These are phyloP conservation scores for Ophiocordyceps australis DNA, from an alignment of 2,329 filamentous ascomycete species.

Conservation along the genomic window DNA sequence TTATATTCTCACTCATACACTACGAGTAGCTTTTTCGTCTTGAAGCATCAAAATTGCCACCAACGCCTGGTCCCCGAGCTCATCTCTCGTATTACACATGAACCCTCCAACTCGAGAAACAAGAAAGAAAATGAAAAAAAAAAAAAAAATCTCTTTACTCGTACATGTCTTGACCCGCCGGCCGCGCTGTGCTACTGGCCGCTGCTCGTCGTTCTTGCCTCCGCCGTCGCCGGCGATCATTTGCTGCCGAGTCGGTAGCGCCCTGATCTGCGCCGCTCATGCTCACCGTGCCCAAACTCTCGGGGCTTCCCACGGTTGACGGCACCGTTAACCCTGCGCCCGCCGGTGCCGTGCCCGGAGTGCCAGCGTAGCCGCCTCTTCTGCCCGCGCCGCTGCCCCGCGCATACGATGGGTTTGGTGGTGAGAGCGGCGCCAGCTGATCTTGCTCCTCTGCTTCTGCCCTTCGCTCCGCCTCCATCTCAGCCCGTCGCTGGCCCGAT, in stretches of 20 bases:
- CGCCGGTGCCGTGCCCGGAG: slow-evolving; percentile 20
- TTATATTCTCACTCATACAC: no score
- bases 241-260: slow-evolving; percentile 15
- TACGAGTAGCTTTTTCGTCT: no score
- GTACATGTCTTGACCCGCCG: slow-evolving; percentile 17
- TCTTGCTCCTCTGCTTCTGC: slow-evolving; percentile 21
- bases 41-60: no score
- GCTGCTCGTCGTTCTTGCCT: slow-evolving; percentile 32
- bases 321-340: no score
- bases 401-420: slow-evolving; percentile 38
- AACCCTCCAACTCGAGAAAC: no score
- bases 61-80: no score
- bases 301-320: slow-evolving; percentile 26
- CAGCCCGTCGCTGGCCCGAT: slow-evolving; percentile 21
- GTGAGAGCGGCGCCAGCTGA: slow-evolving; percentile 26
- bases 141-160: slow-evolving; percentile 9
- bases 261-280: slow-evolving; percentile 19
- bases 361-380: slow-evolving; percentile 38
- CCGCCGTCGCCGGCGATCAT: slow-evolving; percentile 34
- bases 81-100: no score
- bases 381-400: slow-evolving; percentile 29
- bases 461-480: slow-evolving; percentile 25
- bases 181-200: slow-evolving; percentile 16
- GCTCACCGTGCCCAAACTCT: slow-evolving; percentile 32
- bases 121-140: no score